phyloP scores from a whole-genome alignment of 805 yeast genomes.

The Metschnikowia arizonensis region DNA sequence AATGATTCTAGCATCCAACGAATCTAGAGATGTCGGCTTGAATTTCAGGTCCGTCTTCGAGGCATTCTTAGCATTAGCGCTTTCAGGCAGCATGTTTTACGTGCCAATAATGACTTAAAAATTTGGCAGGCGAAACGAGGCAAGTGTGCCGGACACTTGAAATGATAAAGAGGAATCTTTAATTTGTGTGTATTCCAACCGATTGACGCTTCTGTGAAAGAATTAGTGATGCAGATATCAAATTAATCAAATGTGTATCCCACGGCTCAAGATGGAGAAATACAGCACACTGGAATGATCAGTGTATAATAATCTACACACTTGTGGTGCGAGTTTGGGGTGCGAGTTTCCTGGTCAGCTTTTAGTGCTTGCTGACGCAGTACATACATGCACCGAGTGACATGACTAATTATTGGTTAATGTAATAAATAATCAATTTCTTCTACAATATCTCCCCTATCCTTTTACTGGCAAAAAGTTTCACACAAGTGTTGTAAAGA shows the following conservation, averaged over 20 bases:
- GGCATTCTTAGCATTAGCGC: neutral
- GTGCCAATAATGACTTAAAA: neutral
- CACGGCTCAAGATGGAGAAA: neutral
- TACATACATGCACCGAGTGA: neutral
- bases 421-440: neutral
- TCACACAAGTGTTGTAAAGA: neutral
- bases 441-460: neutral
- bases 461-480: too few relatives aligned
- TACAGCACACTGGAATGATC: neutral
- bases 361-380: neutral
- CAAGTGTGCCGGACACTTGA: neutral
- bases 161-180: neutral
- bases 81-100: neutral
- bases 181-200: neutral
- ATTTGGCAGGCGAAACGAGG: neutral
- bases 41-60: neutral
- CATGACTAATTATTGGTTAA: neutral
- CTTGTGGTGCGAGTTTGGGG: neutral
- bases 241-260: neutral
- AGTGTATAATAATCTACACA: neutral
- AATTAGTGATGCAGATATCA: neutral
- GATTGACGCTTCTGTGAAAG: neutral
- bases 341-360: constrained; percentile 1
- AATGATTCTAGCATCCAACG: constrained; percentile 52
- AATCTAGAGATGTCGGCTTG: constrained; percentile 23